These are phyloP conservation scores for Oryza australiensis DNA, from an alignment of 176 grass and related monocot genomes.

Conservation along the genomic window DNA sequence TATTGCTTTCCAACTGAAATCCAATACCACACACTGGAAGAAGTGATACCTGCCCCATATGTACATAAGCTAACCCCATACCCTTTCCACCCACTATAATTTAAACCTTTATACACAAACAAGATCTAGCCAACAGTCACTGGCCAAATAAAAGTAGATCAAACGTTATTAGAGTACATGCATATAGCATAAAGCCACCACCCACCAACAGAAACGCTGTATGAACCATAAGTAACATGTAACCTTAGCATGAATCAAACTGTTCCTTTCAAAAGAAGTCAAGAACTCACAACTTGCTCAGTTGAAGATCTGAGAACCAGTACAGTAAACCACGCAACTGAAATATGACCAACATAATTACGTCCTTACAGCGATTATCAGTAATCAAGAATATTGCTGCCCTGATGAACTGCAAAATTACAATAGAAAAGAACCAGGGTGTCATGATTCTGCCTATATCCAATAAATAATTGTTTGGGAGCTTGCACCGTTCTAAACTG, in stretches of 20 bases:
- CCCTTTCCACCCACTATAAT: neutral
- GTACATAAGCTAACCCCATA: neutral
- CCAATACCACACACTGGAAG: neutral
- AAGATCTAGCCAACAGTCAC: neutral
- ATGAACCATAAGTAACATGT: neutral
- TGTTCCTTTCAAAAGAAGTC: neutral
- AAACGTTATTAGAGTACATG: neutral
- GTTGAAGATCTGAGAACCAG: neutral
- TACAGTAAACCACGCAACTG: neutral
- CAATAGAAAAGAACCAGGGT: neutral
- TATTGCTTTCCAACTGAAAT: neutral
- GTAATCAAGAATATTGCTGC: neutral
- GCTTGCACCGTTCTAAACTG: slow-evolving; percentile 5
- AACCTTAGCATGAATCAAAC: neutral
- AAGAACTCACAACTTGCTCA: neutral
- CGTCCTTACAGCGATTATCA: neutral
- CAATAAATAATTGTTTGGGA: slow-evolving; percentile 4
- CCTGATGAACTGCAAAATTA: neutral
- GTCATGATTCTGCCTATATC: neutral
- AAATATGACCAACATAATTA: slow-evolving; percentile 12
- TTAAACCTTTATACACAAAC: neutral
- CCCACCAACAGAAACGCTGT: neutral
- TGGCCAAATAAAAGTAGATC: neutral
- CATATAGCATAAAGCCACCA: slow-evolving; percentile 5
- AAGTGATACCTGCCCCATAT: neutral